Conservation (phyloP, 1,139 yeast genomes). For the Magnusiomyces ingens region DNA sequence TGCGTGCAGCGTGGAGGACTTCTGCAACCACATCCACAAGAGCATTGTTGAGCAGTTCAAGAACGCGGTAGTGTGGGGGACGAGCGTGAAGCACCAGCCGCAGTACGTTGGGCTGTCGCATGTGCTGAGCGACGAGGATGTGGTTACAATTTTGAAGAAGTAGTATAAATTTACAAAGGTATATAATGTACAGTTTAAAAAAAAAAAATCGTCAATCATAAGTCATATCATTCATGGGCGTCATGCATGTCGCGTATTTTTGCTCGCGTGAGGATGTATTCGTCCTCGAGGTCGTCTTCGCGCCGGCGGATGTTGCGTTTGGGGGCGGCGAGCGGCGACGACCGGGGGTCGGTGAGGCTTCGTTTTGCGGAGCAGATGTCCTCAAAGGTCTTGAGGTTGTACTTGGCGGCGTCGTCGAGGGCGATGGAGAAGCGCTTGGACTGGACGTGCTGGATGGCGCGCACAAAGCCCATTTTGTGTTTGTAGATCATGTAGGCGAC, state of each 20-base stretch:
- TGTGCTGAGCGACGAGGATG: conserved; percentile 87
- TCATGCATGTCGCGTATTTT: too few species aligned
- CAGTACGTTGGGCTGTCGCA: conserved; percentile 88
- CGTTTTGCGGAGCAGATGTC: conserved; percentile 20
- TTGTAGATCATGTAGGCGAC: conserved; percentile 27
- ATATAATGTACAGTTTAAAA: conserved; percentile 17
- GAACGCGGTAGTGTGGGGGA: conserved; percentile 84
- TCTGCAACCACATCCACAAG: conserved; percentile 94
- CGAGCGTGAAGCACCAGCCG: conserved; percentile 96
- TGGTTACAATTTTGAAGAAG: conserved; percentile 86
- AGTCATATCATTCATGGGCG: too few species aligned
- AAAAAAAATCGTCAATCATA: not conserved
- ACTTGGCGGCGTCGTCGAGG: conserved; percentile 23
- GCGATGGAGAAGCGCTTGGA: conserved; percentile 26
- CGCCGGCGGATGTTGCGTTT: not conserved
- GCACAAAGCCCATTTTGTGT: conserved; percentile 17
- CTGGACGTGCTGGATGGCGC: conserved; percentile 30
- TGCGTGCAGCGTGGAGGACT: conserved; percentile 84
- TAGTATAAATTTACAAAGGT: conserved; percentile 18
- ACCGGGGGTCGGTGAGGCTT: not conserved
- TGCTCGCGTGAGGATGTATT: too few species aligned
- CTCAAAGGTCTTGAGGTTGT: conserved; percentile 24
- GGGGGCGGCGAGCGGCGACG: not conserved
- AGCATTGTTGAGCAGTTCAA: conserved; percentile 88
- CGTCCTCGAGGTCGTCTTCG: not conserved